phyloP scores from a whole-genome alignment of 2,329 filamentous ascomycete genomes.

The Aspergillus bombycis region DNA sequence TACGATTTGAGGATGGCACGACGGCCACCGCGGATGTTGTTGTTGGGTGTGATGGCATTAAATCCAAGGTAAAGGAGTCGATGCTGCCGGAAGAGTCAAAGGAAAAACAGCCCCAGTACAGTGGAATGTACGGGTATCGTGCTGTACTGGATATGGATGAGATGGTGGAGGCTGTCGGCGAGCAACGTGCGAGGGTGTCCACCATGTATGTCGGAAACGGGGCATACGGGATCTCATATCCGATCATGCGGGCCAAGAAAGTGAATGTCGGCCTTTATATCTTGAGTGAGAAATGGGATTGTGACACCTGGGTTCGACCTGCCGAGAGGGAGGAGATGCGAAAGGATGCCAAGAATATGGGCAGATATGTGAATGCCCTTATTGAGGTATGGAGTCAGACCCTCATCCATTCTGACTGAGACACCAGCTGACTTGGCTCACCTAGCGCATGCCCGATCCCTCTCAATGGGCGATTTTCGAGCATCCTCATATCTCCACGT shows the following conservation, averaged over 20 bases:
- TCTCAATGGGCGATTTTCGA: constrained; percentile 44
- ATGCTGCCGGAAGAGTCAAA: constrained; percentile 21
- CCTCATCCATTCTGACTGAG: neutral
- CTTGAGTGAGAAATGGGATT: constrained; percentile 32
- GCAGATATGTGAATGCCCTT: constrained; percentile 29
- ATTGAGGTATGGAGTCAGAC: constrained; percentile 26
- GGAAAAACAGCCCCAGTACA: constrained; percentile 4
- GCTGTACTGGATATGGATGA: constrained; percentile 37
- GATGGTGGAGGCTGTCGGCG: constrained; percentile 37
- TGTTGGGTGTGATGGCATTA: constrained; percentile 41
- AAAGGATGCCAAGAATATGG: constrained; percentile 32
- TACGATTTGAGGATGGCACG: constrained; percentile 38
- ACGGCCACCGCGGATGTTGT: constrained; percentile 34
- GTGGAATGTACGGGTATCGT: constrained; percentile 37
- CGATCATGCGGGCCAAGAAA: constrained; percentile 36
- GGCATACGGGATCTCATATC: constrained; percentile 38
- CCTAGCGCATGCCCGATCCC: constrained; percentile 33
- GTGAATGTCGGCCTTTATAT: constrained; percentile 38
- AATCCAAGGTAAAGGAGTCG: constrained; percentile 31
- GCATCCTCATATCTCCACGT: constrained; percentile 36
- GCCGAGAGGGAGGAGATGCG: constrained; percentile 34
- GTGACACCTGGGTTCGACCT: constrained; percentile 33
- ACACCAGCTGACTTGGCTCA: neutral
- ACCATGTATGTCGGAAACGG: constrained; percentile 36
- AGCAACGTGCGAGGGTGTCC: constrained; percentile 33